These are phyloP conservation scores for Pseudocercospora ulei DNA, from an alignment of 2,329 filamentous ascomycete genomes.

Conservation along the genomic window DNA sequence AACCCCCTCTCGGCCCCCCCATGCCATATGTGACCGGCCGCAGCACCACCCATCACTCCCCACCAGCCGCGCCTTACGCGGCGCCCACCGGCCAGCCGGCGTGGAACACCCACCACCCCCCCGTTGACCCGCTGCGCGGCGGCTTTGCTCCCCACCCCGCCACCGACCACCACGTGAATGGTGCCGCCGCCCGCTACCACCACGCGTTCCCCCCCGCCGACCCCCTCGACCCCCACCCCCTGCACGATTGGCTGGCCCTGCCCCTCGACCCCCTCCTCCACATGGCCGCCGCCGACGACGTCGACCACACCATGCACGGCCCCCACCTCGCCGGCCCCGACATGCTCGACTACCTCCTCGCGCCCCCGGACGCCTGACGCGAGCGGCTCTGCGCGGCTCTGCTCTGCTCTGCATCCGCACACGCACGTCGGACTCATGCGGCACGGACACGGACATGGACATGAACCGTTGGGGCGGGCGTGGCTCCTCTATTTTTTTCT, in stretches of 20 bases:
- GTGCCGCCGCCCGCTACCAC: constrained; percentile 10
- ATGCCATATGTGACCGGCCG: constrained; percentile 10
- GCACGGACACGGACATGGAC: too few species aligned
- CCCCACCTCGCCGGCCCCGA: constrained; percentile 55
- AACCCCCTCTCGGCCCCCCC: constrained; percentile 13
- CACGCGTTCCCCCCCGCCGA: constrained; percentile 18
- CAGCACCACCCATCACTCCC: constrained; percentile 19
- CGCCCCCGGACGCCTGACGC: constrained; percentile 18
- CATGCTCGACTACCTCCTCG: constrained; percentile 41
- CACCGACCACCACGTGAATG: too few species aligned
- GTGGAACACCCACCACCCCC: constrained; percentile 25
- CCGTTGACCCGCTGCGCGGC: too few species aligned
- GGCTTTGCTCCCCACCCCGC: too few species aligned
- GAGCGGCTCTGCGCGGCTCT: background rate
- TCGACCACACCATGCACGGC: constrained; percentile 48
- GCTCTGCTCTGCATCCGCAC: too few species aligned
- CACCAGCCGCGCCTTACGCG: constrained; percentile 17
- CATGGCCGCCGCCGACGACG: constrained; percentile 47
- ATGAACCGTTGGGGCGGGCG: too few species aligned
- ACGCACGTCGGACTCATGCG: too few species aligned
- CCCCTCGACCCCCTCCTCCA: constrained; percentile 52
- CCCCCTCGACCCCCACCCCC: constrained; percentile 27
- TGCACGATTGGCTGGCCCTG: constrained; percentile 54
- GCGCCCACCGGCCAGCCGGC: constrained; percentile 16
- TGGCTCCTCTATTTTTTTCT: too few species aligned